phyloP scores from a whole-genome alignment of 768 basidiomycete genomes.

The Peribolospora kevripleyi region DNA sequence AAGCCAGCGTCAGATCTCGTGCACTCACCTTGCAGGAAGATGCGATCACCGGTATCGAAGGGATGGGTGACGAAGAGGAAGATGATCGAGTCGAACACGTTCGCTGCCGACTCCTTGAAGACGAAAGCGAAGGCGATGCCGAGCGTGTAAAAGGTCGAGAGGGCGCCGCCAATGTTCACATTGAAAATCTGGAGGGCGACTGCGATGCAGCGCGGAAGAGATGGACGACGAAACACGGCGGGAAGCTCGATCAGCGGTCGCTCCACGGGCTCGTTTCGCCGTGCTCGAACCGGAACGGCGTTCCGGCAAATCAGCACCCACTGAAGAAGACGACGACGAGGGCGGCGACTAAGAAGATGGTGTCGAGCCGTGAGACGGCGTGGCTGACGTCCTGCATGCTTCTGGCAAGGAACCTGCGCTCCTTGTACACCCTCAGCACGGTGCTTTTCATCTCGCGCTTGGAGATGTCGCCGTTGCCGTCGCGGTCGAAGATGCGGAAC shows the following conservation, averaged over 20 bases:
- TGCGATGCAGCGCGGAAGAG: neutral
- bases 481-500: conserved; percentile 44
- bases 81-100: conserved; percentile 54
- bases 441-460: conserved; percentile 48
- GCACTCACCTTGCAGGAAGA: conserved; percentile 38
- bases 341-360: conserved; percentile 39
- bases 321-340: conserved; percentile 40
- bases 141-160: conserved; percentile 49
- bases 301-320: neutral
- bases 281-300: neutral
- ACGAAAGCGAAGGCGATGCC: conserved; percentile 53
- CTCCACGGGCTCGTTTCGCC: neutral
- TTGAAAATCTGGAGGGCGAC: conserved; percentile 47
- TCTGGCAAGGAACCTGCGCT: conserved; percentile 46
- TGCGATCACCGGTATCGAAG: conserved; percentile 61
- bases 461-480: conserved; percentile 51
- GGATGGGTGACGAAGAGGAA: conserved; percentile 64
- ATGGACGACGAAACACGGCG: neutral
- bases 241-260: too few species aligned
- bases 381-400: conserved; percentile 51
- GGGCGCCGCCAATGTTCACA: conserved; percentile 35
- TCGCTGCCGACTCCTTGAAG: conserved; percentile 49
- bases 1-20: neutral
- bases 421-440: conserved; percentile 47
- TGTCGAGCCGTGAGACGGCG: conserved; percentile 40